phyloP scores from a whole-genome alignment of 768 basidiomycete genomes.

The Naganishia onofrii region DNA sequence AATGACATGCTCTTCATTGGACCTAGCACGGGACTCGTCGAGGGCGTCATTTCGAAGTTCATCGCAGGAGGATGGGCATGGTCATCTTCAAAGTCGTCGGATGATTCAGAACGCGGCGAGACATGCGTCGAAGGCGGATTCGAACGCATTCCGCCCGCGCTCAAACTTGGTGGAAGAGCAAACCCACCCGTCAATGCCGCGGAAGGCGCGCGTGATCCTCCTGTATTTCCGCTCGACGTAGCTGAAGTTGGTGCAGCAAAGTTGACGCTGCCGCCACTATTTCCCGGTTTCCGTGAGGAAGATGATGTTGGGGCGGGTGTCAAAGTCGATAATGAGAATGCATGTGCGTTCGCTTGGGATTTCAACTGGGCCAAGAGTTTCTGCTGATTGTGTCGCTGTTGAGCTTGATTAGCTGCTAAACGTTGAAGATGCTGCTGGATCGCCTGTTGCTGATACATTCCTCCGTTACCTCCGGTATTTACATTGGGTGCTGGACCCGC shows the following conservation, averaged over 20 bases:
- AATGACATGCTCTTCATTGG: conserved; percentile 51
- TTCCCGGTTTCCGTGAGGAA: conserved; percentile 23
- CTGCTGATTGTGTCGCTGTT: conserved; percentile 33
- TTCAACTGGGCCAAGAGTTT: conserved; percentile 31
- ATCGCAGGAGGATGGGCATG: conserved; percentile 31
- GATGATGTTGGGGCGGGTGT: conserved; percentile 25
- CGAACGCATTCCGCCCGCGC: conserved; percentile 19
- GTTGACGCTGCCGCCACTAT: conserved; percentile 3
- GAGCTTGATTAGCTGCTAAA: conserved; percentile 33
- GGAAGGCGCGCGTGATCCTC: conserved; percentile 1
- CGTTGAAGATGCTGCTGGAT: conserved; percentile 35
- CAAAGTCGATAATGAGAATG: conserved; percentile 22
- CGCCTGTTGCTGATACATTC: conserved; percentile 31
- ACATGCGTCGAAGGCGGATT: conserved; percentile 39
- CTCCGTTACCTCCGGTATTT: not conserved
- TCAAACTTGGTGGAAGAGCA: not conserved
- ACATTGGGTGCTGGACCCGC: not conserved
- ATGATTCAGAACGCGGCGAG: conserved; percentile 49
- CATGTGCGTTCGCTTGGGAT: conserved; percentile 25
- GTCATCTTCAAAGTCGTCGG: conserved; percentile 48
- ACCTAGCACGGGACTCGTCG: conserved; percentile 52
- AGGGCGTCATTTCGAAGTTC: conserved; percentile 43
- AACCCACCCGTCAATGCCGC: not conserved
- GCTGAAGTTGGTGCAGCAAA: not conserved
- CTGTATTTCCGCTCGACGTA: conserved; percentile 2